Evolutionary conservation across 2,329 filamentous ascomycete genomes (phyloP), one percentile per base, ranked within the genome.

Genomic region (Microdochium nivale): DNA sequence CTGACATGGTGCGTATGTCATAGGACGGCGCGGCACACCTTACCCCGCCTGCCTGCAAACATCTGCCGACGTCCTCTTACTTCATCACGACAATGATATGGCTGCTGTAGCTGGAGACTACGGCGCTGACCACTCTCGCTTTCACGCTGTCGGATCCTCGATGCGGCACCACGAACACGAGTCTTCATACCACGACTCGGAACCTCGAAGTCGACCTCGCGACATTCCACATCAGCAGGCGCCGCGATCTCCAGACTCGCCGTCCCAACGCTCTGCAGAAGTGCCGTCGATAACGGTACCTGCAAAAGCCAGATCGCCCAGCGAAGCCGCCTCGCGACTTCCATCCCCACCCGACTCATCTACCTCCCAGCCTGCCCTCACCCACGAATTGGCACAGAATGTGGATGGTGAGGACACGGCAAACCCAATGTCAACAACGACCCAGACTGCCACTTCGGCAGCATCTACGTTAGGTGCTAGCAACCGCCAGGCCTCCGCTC

Each of bases 61-160:
- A 19, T 19, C 19, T 5, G 14, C 14, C 16, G 9, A 44, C 21
- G 14, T 19, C 19, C 40, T 23, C 7, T 44, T 23, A 23, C 19
- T 13, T 7, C 8, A 16, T 3, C 4, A 5, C 16, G 19, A 65
- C 61, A 64, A 73, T 73, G 76, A 68, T 71, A 84, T 85, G 81
- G 81, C 80, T 64, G 75, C 80, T 70, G 68, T 84, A 69, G 78
- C 84, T 60, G 79, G 79, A 68, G 88, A 92, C 75, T 84, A 84
- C 73, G 82, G 84, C 71, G 80, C 87, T 69, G 84, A 89, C 71
- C 77, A 84, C 60, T 77, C 81, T 62, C 80, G 83, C 71, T 85
- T 86, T 70, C 81, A 83, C 74, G 82, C 77, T 72, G 87, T 84
- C 77, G 86, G 89, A 74, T 70, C 71, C 52, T 67, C 75, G 46